Evolutionary conservation across 2,329 filamentous ascomycete genomes (phyloP), one percentile per base, ranked within the genome.

Genomic region (Colletotrichum trifolii): DNA sequence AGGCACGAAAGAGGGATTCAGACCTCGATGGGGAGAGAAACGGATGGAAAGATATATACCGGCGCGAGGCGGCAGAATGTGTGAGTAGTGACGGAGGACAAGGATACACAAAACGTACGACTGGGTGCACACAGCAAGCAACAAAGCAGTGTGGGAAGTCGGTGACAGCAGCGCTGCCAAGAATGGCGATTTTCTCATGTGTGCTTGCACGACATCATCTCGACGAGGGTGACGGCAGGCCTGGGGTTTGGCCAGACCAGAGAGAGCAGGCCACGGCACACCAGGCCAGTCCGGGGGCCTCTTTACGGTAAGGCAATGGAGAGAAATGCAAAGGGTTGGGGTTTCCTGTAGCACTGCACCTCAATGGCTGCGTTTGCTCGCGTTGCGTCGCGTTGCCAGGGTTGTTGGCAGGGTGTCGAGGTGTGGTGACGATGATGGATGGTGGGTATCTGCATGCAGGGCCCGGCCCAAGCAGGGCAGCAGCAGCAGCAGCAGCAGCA

Each of bases 161-260:
- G 62, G 58, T 65, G 58, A 57, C 62, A 65, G 62, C 62, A 56
- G 58, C 33, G 17, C 12, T 53, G 62, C 62, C 62, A 65, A 65
- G 62, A 52, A 65, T 62, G 58, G 58, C 62, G 62, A 65, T 62
- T 56, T 56, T 43, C 25, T 25, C 25, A 25, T 25, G 25, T 25
- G 25, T 25, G 25, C 47, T 65, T 62, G 58, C 62, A 65, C 62
- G 58, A 65, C 62, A 62, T 65, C 62, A 65, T 65, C 62, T 62
- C 36, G 47, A 52, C 46, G 36, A 42, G 46, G 61, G 55, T 54
- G 48, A 42, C 46, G 8, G 52, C 62, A 64, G 55, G 43, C 43
- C 61, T 17, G 46, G 46, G 50, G 35, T 49, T 25, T 11, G 52
- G 43, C 43, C 46, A n/a, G 25, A 33, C 46, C 46, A 15, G 46